Evolutionary conservation across 2,329 filamentous ascomycete genomes (phyloP), one percentile per base, ranked within the genome.

Genomic region (Colletotrichum lupini): DNA sequence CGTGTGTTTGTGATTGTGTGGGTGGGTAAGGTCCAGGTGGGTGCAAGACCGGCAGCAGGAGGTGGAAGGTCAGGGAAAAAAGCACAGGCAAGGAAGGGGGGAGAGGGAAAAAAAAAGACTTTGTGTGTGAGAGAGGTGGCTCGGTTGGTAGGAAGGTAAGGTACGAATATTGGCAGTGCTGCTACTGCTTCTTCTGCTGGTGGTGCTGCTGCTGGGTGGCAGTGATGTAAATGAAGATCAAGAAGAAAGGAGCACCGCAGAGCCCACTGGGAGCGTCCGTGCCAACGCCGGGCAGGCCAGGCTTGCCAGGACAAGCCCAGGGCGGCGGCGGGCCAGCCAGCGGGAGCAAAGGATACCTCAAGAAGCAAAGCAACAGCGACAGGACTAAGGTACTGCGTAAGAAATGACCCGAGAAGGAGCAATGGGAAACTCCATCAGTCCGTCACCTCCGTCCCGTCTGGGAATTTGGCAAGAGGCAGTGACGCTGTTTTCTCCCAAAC

Each of bases 171-270:
- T 42, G 8, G 68, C 57, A 22, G 28, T 26, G 55, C n/a, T 59
- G 56, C 19, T 30, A 22, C 46, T 61, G 61, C 22, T 46, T 32
- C 32, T 12, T 12, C 11, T 65, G 49, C 7, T 30, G 19, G 59
- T 61, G 53, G 32, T 46, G 52, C 24, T 37, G 49, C 46, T 59
- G 30, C 52, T 59, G 57, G 52, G 62, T 62, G 64, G 28, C 42
- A 71, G 68, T 72, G 72, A 74, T 74, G 72, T 68, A 74, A 74
- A 72, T 74, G 68, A 72, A 72, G 72, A 74, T 74, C 32, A 53
- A 69, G 69, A 73, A 73, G 70, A 70, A 73, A 73, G 71, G 71
- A 73, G 70, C 70, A 70, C 67, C 32, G 46, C 30, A 66, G 67
- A 70, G 71, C 22, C 71, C 67, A 73, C 71, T 37, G 46, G 32